Evolutionary conservation across 495 filamentous ascomycete genomes (phyloP), one percentile per base, ranked within the genome.

Genomic region (Achaetomiella virescens): DNA sequence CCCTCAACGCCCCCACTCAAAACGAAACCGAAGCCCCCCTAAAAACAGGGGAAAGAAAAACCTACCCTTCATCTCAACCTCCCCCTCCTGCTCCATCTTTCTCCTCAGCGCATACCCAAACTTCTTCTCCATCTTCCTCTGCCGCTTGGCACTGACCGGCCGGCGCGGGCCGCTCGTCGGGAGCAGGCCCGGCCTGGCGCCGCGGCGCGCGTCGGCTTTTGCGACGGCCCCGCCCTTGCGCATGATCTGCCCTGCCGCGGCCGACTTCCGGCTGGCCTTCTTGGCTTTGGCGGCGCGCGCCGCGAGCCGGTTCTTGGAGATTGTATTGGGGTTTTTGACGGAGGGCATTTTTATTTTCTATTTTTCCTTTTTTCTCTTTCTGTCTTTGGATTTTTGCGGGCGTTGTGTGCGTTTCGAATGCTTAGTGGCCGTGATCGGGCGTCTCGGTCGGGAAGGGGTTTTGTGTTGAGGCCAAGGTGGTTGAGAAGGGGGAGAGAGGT

Each of bases 241-340:
- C 8, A 9, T 14, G 6, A 54, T 41, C 33, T 53, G 24, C 38
- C 63, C 60, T 29, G 47, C 54, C n/a, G 62, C 59, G 8, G 61
- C 54, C 11, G 61, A 57, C 38, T 66, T 61, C 24, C 68, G 55
- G 35, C 56, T 52, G 37, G 64, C 51, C 48, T 73, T 69, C 21
- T 60, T 61, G 6, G 57, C 52, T 41, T 61, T 68, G 37, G 65
- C 63, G 3, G 67, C 66, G 24, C 65, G 68, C 6, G 73, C 72
- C 12, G 61, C 59, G 8, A 71, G 66, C 2, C 73, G 66, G 67
- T 74, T 74, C 22, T 70, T 69, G 24, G 72, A 75, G 18, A 69
- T 60, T n/a, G 64, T 63, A 63, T 78, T 78, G 52, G 75, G 74
- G 63, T 78, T 78, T 37, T 75, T 76, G 37, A 70, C 62, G 35